These are phyloP conservation scores for Trichoderma sp. DNA, from an alignment of 2,329 filamentous ascomycete genomes.

Conservation along the genomic window DNA sequence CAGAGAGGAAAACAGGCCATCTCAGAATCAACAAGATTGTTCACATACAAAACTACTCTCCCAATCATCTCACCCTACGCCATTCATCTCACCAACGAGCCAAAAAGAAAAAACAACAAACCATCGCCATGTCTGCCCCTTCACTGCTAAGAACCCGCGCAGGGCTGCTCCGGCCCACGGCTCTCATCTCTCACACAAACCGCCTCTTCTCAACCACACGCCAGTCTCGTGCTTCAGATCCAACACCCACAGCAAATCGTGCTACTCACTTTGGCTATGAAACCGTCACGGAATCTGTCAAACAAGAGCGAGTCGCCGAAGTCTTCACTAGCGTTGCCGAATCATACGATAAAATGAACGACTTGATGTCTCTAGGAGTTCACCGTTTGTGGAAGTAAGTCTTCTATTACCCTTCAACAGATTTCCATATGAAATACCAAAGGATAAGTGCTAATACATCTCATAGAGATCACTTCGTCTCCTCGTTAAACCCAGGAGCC, in stretches of 20 bases:
- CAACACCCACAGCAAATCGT: constrained; percentile 39
- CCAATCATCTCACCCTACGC: not conserved
- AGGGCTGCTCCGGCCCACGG: constrained; percentile 26
- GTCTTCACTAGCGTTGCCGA: constrained; percentile 95
- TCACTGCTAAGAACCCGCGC: constrained; percentile 32
- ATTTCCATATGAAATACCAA: not conserved
- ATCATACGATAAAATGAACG: constrained; percentile 97
- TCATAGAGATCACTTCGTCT: constrained; percentile 80
- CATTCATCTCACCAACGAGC: not conserved
- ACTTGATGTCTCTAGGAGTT: constrained; percentile 96
- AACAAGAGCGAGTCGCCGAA: constrained; percentile 67
- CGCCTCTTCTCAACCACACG: constrained; percentile 32
- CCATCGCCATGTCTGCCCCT: constrained; percentile 27
- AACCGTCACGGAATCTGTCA: constrained; percentile 77
- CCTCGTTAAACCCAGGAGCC: constrained; percentile 80
- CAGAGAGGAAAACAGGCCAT: not conserved
- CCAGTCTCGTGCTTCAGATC: constrained; percentile 24
- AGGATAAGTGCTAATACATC: not conserved
- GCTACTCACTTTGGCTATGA: constrained; percentile 91
- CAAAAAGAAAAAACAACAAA: not conserved
- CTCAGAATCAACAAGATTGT: not conserved
- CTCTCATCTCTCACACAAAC: constrained; percentile 22
- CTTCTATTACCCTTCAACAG: not conserved
- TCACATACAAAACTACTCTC: not conserved
- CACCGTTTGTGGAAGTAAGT: constrained; percentile 87